Base-by-base conservation (phyloP, 2,329 filamentous ascomycete genomes). In the Helotiales sp. region DNA sequence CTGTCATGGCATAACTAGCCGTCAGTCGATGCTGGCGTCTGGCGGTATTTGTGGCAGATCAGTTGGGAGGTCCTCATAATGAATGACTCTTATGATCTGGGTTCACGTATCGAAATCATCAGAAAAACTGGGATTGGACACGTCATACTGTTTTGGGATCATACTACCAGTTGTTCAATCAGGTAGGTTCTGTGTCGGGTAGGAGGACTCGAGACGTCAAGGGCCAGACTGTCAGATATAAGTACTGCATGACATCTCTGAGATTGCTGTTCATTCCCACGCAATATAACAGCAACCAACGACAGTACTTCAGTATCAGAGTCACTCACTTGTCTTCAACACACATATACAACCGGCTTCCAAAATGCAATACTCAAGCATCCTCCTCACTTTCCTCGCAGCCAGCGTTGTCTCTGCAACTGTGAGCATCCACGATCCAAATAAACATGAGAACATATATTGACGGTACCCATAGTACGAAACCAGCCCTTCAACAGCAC, bases 311-410 rank as follows among this genome's bases (percentile, higher is more conserved):
- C 54, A 63, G 49, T 34, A 59, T 50, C 40, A 59, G 20, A 34
- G n/a, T 58, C 37, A 50, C 34, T 55, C 26, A 50, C 7, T 24
- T 32, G 55, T 30, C 45, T 17, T 45, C 45, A 22, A 20, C 22
- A 55, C n/a, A n/a, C 28, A 6, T 20, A 20, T 8, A 26, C 10
- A 6, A 28, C 52, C 57, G 59, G 57, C 13, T 34, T 49, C 49
- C 68, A 71, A 64, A 11, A 75, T 75, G 74, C 74, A 75, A 70
- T 74, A 69, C 66, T 72, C 72, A 67, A 69, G 59, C 62, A 22
- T 72, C 64, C 34, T 75, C 54, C 45, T 73, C 64, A 66, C 70
- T 22, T 67, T 70, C 69, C 60, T 74, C 59, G 68, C 71, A 60
- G 70, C 72, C 15, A 49, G 62, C 49, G 61, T 65, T 63, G 73